Evolutionary conservation across 441 rosid genomes (phyloP).

Genomic region (Hura crepitans): DNA sequence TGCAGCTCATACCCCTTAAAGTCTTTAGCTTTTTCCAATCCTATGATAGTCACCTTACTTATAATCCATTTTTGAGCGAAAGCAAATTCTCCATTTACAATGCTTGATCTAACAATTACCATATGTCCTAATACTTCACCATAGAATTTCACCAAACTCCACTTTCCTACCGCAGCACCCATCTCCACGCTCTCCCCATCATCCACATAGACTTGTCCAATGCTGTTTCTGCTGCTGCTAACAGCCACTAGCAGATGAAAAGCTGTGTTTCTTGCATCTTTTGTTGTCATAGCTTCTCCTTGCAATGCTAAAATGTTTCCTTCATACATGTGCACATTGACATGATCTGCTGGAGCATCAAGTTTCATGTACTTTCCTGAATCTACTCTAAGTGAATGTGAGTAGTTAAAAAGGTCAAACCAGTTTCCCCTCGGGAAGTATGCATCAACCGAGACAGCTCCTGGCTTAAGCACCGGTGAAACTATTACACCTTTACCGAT

Average conservation of each 20-base stretch:
- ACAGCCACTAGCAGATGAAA: slow-evolving; percentile 54
- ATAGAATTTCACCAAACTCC: slow-evolving; percentile 50
- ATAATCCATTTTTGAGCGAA: slow-evolving; percentile 44
- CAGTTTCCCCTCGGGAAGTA: slow-evolving; percentile 57
- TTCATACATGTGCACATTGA: slow-evolving; percentile 56
- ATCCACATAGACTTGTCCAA: slow-evolving; percentile 62
- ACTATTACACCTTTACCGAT: slow-evolving; percentile 54
- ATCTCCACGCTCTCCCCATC: slow-evolving; percentile 53
- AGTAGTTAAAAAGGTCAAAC: slow-evolving; percentile 56
- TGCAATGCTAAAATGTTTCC: slow-evolving; percentile 71
- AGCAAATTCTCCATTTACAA: slow-evolving; percentile 52
- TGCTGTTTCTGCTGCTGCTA: slow-evolving; percentile 32
- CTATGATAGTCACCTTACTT: slow-evolving; percentile 49
- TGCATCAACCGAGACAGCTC: slow-evolving; percentile 39
- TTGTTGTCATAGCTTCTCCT: slow-evolving; percentile 65
- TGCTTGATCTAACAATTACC: slow-evolving; percentile 37
- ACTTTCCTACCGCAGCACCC: slow-evolving; percentile 45
- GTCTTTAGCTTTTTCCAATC: slow-evolving; percentile 32
- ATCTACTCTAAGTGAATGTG: slow-evolving; percentile 30
- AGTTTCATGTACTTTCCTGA: slow-evolving; percentile 41
- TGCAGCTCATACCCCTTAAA: slow-evolving; percentile 17
- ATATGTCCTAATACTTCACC: slow-evolving; percentile 26
- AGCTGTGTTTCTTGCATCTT: slow-evolving; percentile 47
- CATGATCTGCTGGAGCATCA: slow-evolving; percentile 45
- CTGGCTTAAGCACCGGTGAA: slow-evolving; percentile 43